Conservation (phyloP, 2,329 filamentous ascomycete species). For the Ceratocystis albifundus region DNA sequence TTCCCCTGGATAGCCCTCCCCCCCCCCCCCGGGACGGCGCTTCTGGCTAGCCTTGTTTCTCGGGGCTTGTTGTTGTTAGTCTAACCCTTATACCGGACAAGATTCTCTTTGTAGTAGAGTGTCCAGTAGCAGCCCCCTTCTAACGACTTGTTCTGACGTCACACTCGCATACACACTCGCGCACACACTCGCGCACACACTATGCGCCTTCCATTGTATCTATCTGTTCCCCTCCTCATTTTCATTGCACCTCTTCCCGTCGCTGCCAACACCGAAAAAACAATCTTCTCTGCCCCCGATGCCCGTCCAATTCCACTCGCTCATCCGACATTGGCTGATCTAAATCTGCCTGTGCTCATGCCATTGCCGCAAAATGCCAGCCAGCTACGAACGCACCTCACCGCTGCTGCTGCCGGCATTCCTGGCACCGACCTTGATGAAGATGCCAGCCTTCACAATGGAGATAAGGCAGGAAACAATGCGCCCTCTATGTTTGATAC, state of each 20-base stretch:
- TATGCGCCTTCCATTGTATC: conserved; percentile 11
- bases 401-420: conserved; percentile 32
- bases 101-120: too few species aligned
- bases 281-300: conserved; percentile 67
- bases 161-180: too few species aligned
- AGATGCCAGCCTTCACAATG: too few species aligned
- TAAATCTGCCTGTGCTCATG: conserved; percentile 55
- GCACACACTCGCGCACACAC: not conserved
- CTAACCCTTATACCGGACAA: too few species aligned
- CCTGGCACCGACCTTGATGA: too few species aligned
- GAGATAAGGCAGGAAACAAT: conserved; percentile 23
- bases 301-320: conserved; percentile 44
- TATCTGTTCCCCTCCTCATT: conserved; percentile 23
- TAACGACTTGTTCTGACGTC: too few species aligned
- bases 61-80: too few species aligned
- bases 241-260: conserved; percentile 22
- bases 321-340: conserved; percentile 35
- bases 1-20: too few species aligned
- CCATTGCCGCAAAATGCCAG: conserved; percentile 37
- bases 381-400: conserved; percentile 50
- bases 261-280: conserved; percentile 75
- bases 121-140: too few species aligned
- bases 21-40: too few species aligned
- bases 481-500: conserved; percentile 49
- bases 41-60: not conserved